Evolutionary conservation across 2,329 filamentous ascomycete genomes (phyloP).

Genomic region (Xylariaceae sp.): DNA sequence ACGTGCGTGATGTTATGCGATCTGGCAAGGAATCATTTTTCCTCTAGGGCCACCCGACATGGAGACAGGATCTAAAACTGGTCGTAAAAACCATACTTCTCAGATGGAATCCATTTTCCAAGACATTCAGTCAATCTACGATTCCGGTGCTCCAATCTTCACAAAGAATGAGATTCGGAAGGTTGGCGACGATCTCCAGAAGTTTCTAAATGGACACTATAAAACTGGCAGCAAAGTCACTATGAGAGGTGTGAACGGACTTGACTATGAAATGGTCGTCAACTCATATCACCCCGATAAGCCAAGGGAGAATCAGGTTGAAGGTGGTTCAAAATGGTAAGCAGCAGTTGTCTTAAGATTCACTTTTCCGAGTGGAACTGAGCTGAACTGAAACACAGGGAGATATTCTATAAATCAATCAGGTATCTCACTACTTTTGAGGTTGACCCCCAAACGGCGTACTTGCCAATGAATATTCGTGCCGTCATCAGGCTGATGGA

Average conservation of each 20-base stretch:
- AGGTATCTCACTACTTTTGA: conserved; percentile 9
- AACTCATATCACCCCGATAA: conserved; percentile 1
- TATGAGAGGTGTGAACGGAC: conserved; percentile 13
- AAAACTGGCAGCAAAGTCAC: conserved; percentile 11
- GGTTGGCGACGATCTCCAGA: conserved; percentile 13
- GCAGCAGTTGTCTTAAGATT: conserved; percentile 3
- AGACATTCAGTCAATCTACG: conserved; percentile 15
- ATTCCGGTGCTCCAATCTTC: conserved; percentile 17
- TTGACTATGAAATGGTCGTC: conserved; percentile 15
- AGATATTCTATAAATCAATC: conserved; percentile 15
- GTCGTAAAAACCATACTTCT: not conserved
- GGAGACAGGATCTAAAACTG: too few relatives aligned
- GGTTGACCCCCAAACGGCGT: conserved; percentile 11
- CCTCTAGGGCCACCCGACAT: too few relatives aligned
- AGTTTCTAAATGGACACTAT: conserved; percentile 10
- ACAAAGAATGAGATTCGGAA: conserved; percentile 16
- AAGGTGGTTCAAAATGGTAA: conserved; percentile 17
- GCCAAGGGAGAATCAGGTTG: conserved; percentile 12
- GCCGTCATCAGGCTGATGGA: conserved; percentile 7
- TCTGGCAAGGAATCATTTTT: too few relatives aligned
- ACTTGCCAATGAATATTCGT: conserved; percentile 21
- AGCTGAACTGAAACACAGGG: conserved; percentile 3
- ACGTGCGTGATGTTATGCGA: too few relatives aligned
- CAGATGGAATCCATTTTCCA: conserved; percentile 9
- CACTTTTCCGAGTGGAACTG: too few relatives aligned